These are phyloP conservation scores for Aspergillus jensenii DNA, from an alignment of 2,329 filamentous ascomycete species.

Conservation along the genomic window DNA sequence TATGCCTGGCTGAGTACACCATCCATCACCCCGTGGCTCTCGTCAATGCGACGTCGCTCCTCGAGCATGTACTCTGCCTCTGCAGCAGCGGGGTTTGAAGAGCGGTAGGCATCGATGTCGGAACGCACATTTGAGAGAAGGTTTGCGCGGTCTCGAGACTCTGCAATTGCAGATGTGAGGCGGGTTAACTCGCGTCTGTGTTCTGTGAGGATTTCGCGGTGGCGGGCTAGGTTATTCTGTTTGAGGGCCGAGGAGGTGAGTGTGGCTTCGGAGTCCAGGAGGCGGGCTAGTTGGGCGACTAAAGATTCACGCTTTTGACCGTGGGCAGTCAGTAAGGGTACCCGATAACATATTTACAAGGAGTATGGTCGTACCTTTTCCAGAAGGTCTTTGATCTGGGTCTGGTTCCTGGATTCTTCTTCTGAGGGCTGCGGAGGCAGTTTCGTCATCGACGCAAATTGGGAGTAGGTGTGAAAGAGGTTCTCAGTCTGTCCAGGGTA, in stretches of 20 bases:
- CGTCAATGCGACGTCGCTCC: constrained; percentile 81
- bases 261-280: constrained; percentile 88
- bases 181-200: constrained; percentile 81
- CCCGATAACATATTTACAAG: not conserved
- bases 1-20: constrained; percentile 93
- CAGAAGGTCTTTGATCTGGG: constrained; percentile 79
- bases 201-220: constrained; percentile 84
- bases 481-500: constrained; percentile 68
- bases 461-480: constrained; percentile 71
- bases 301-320: constrained; percentile 73
- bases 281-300: constrained; percentile 77
- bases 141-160: constrained; percentile 83
- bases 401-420: constrained; percentile 77
- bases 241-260: constrained; percentile 91
- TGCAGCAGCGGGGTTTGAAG: constrained; percentile 74
- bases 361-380: constrained; percentile 43
- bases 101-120: constrained; percentile 87
- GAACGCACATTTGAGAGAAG: constrained; percentile 85
- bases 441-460: constrained; percentile 78
- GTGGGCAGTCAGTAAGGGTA: constrained; percentile 5
- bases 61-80: constrained; percentile 98
- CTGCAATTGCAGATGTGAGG: constrained; percentile 69
- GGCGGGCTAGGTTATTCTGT: constrained; percentile 89
- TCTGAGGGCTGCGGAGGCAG: constrained; percentile 81
- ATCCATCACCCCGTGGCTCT: constrained; percentile 86